Conservation (phyloP, 768 basidiomycete genomes). For the Lepiota brunneoincarnata region DNA sequence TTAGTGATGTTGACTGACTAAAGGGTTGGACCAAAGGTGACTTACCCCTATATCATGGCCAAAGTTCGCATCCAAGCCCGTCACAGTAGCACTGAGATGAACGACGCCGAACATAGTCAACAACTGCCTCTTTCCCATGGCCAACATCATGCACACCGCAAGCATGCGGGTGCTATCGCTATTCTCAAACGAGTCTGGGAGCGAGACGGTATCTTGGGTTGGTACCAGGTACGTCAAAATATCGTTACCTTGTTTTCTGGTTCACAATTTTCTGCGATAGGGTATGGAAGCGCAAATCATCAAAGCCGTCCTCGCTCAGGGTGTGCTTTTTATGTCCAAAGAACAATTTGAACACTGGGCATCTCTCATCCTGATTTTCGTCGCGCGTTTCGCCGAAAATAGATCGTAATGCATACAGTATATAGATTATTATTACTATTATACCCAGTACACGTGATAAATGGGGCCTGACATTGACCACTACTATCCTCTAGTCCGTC, state of each 20-base stretch:
- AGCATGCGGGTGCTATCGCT: constrained; percentile 72
- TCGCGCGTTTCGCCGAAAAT: constrained; percentile 33
- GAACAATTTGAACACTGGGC: constrained; percentile 95
- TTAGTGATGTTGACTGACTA: neutral
- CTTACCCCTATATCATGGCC: constrained; percentile 94
- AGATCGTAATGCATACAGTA: constrained; percentile 8
- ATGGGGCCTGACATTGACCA: neutral
- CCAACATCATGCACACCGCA: constrained; percentile 42
- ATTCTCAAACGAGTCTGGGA: constrained; percentile 70
- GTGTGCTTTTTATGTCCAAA: constrained; percentile 94
- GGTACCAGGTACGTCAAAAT: constrained; percentile 78
- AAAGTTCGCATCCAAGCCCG: constrained; percentile 95
- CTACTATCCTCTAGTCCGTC: neutral
- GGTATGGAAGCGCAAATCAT: constrained; percentile 96
- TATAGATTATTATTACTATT: neutral
- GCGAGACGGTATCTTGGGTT: constrained; percentile 82
- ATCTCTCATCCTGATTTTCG: constrained; percentile 61
- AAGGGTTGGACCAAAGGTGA: constrained; percentile 52
- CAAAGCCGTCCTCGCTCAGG: constrained; percentile 95
- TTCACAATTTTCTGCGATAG: constrained; percentile 33
- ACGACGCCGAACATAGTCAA: constrained; percentile 37
- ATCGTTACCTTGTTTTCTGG: neutral
- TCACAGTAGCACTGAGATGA: constrained; percentile 54
- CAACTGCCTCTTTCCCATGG: constrained; percentile 34
- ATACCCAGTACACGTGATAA: constrained; percentile 4